Conservation (phyloP, 768 basidiomycete species). For the Pulveroboletus sp. region DNA sequence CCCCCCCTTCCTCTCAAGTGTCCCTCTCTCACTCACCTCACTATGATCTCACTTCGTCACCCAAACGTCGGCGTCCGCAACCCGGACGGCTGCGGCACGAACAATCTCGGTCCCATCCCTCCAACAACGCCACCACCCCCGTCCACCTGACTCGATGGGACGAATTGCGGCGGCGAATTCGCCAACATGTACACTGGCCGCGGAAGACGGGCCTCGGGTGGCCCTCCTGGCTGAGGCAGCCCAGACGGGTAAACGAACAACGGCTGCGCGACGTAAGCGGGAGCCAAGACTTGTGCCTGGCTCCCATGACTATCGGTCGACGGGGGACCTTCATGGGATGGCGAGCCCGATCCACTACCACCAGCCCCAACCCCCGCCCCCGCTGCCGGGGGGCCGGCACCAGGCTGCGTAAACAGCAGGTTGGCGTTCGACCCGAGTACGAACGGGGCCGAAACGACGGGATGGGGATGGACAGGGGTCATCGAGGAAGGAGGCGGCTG, state of each 20-base stretch:
- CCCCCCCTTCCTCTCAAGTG: no score
- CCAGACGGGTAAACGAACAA: conserved; percentile 29
- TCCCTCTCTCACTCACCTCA: not conserved
- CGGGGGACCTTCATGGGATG: conserved; percentile 27
- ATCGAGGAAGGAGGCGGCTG: conserved; percentile 9
- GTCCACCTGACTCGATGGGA: conserved; percentile 15
- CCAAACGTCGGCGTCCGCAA: conserved; percentile 24
- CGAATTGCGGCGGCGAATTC: conserved; percentile 23
- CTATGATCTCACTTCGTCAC: conserved; percentile 2
- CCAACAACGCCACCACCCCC: conserved; percentile 2
- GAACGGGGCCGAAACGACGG: conserved; percentile 23
- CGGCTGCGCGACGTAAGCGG: conserved; percentile 29
- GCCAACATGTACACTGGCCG: conserved; percentile 29
- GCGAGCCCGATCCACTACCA: conserved; percentile 20
- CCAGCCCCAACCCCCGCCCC: not conserved
- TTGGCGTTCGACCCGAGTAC: conserved; percentile 30
- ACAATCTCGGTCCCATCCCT: conserved; percentile 14
- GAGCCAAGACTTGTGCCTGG: conserved; percentile 21
- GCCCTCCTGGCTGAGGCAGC: conserved; percentile 27
- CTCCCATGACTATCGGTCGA: conserved; percentile 32
- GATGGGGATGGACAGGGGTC: not conserved
- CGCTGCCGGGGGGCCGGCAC: not conserved
- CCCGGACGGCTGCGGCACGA: conserved; percentile 25
- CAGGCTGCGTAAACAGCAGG: conserved; percentile 23
- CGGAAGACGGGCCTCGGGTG: conserved; percentile 19